Evolutionary conservation across 345 rosid species (phyloP), one percentile per base, ranked within the genome.

Genomic region (Luvunga scandens): DNA sequence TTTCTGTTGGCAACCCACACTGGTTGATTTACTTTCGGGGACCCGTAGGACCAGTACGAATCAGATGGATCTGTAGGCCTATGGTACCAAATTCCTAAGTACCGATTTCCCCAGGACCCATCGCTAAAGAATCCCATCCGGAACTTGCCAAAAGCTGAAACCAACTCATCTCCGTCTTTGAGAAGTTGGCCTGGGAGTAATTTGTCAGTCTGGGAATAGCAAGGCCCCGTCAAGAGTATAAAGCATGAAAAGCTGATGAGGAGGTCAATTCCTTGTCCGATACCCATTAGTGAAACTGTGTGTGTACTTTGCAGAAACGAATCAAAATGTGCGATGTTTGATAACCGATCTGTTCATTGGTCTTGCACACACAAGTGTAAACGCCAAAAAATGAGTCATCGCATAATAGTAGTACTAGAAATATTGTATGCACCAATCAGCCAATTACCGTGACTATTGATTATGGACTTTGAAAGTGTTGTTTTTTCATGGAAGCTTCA

Each of bases 1-100:
- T 80, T 66, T 4, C 53, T 9, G 48, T 80, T 80, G 57, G 75
- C 83, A 53, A 80, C 83, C 83, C 83, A 80, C 25, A 75, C 76
- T 0, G 68, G 57, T 6, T 13, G 1, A 19, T 55, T 16, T 45
- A 45, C 3, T 45, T 45, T 13, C 4, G 50, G 50, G 18, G 50
- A 45, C 50, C 50, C 50, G 18, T 45, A 45, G 18, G 50, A 45
- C 50, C 50, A 45, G 50, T 3, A 4, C 18, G 50, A 45, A 45
- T 45, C 22, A 16, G 57, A 53, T 18, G 57, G 57, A 66, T 36
- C 25, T 14, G 6, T 31, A 21, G 14, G 2, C 28, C 3, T 66
- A 6, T 65, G 55, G 59, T 75, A 53, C 75, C 75, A 80, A 45
- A 81, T 64, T 22, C 77, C 83, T 4, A 75, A 2, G 31, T 76